phyloP scores from a whole-genome alignment of 2,329 filamentous ascomycete species.

The Dichotomopilus funicola region DNA sequence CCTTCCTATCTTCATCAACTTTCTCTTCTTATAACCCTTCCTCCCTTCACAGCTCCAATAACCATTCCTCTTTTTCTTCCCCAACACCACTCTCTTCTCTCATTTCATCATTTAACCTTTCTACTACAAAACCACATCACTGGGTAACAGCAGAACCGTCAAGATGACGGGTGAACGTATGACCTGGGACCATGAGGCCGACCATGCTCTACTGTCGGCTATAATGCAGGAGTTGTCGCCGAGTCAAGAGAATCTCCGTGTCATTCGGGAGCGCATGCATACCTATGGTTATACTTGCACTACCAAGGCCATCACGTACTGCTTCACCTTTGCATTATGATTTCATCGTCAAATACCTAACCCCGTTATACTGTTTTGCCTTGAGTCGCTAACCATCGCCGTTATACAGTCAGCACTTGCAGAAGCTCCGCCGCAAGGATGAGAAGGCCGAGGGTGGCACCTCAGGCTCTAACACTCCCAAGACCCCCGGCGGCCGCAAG shows the following conservation, averaged over 20 bases:
- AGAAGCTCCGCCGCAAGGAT: conserved; percentile 31
- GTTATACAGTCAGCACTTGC: conserved; percentile 29
- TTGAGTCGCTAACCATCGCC: conserved; percentile 1
- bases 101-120: neutral
- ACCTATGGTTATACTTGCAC: conserved; percentile 24
- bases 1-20: neutral
- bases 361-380: conserved; percentile 7
- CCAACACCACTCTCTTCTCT: neutral
- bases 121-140: neutral
- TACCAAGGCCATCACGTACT: conserved; percentile 28
- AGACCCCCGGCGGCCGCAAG: conserved; percentile 17
- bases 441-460: conserved; percentile 1
- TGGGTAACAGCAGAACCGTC: neutral
- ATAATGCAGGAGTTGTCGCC: conserved; percentile 23
- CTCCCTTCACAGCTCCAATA: neutral
- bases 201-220: conserved; percentile 27
- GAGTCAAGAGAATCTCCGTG: conserved; percentile 21
- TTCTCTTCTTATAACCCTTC: neutral
- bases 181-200: conserved; percentile 24
- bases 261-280: conserved; percentile 22
- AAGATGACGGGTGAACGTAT: conserved; percentile 18
- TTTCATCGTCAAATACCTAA: neutral
- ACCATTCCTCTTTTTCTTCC: neutral
- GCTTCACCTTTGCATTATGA: neutral
- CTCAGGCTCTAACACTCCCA: conserved; percentile 12